Conservation (phyloP, 768 basidiomycete species). For the Leccinum olivaceopallidum region DNA sequence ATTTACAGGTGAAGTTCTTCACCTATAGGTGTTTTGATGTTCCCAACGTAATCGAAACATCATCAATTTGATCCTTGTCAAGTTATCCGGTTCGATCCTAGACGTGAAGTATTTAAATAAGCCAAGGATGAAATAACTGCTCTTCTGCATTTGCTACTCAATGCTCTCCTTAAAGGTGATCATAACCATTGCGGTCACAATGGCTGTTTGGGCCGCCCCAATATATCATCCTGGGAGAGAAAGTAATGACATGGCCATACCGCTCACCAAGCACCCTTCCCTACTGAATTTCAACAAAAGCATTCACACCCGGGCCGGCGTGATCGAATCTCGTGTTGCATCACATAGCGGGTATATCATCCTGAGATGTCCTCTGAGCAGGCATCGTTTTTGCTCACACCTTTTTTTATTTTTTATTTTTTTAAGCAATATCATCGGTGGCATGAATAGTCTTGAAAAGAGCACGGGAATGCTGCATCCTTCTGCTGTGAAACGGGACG, state of each 20-base stretch:
- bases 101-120: too few species aligned
- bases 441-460: not conserved
- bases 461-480: slow-evolving; percentile 2
- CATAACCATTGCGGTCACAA: not conserved
- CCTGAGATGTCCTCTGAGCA: not conserved
- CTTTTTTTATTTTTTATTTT: too few species aligned
- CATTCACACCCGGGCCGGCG: not conserved
- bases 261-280: slow-evolving; percentile 5
- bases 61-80: too few species aligned
- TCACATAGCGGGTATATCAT: slow-evolving; percentile 3
- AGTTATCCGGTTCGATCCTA: too few species aligned
- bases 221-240: not conserved
- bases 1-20: too few species aligned
- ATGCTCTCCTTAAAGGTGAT: too few species aligned
- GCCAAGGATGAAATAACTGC: too few species aligned
- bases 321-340: slow-evolving; percentile 1
- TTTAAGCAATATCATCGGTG: slow-evolving; percentile 3
- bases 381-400: too few species aligned
- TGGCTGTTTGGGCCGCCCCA: slow-evolving; percentile 6
- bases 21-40: too few species aligned
- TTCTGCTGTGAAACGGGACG: not conserved
- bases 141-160: too few species aligned
- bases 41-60: too few species aligned
- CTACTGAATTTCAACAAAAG: slow-evolving; percentile 4
- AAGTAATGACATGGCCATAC: slow-evolving; percentile 1